These are phyloP conservation scores for Xylariales sp. DNA, from an alignment of 2,329 filamentous ascomycete species.

Conservation along the genomic window DNA sequence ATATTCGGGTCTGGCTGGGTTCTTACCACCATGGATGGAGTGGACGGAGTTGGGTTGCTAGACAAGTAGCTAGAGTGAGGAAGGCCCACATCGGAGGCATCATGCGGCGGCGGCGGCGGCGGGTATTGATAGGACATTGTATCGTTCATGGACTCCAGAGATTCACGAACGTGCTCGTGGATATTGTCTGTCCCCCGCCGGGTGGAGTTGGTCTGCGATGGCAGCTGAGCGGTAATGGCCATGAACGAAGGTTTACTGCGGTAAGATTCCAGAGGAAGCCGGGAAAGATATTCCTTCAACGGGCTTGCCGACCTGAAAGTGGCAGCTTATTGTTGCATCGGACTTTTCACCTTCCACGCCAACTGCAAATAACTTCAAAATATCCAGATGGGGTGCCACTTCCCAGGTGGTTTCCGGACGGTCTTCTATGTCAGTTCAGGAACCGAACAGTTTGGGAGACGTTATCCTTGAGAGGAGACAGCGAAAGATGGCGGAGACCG, in stretches of 20 bases:
- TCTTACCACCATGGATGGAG: conserved; percentile 28
- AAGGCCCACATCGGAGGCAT: conserved; percentile 37
- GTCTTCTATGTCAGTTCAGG: no score
- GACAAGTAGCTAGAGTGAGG: conserved; percentile 33
- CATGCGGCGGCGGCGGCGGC: conserved; percentile 35
- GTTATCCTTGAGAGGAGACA: conserved; percentile 15
- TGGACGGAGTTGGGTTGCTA: conserved; percentile 21
- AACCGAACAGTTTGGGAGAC: not conserved
- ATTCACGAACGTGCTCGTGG: conserved; percentile 15
- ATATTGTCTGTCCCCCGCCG: conserved; percentile 19
- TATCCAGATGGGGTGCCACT: no score
- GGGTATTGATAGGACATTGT: conserved; percentile 49
- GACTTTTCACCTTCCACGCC: no score
- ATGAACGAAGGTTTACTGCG: conserved; percentile 21
- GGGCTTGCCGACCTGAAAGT: not conserved
- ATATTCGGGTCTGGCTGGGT: conserved; percentile 18
- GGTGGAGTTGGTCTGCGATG: conserved; percentile 27
- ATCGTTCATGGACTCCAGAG: conserved; percentile 31
- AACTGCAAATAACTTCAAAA: no score
- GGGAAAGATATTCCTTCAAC: conserved; percentile 1
- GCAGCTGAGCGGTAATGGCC: conserved; percentile 29
- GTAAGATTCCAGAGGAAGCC: conserved; percentile 1
- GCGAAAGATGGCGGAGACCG: not conserved
- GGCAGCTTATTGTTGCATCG: no score
- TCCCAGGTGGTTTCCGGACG: no score